Percentiles rank a stretch among this genome's conserved stretches.
Conservation (phyloP, 2,329 filamentous ascomycete genomes). For the Fusarium nygamai region DNA sequence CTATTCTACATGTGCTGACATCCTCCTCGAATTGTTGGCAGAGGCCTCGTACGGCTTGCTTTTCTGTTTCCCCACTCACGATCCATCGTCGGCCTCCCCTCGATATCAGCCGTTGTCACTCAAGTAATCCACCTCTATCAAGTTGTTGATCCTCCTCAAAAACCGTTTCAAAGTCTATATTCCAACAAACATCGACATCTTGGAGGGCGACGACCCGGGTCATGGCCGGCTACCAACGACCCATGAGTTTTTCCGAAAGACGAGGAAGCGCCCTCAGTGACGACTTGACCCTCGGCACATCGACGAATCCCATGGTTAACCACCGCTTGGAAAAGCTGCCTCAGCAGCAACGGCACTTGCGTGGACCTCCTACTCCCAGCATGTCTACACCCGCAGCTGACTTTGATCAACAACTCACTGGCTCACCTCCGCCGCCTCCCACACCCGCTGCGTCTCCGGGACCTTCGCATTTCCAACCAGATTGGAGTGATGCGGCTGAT, state of each 20-base stretch:
- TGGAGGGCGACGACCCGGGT: conserved; percentile 33
- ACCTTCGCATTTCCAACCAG: conserved; percentile 68
- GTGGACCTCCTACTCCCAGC: conserved; percentile 72
- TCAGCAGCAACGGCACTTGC: conserved; percentile 51
- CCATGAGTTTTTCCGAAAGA: conserved; percentile 69
- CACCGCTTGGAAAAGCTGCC: conserved; percentile 63
- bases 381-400: conserved; percentile 72
- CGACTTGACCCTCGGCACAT: conserved; percentile 65
- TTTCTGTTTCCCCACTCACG: conserved; percentile 29
- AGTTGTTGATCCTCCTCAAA: conserved; percentile 15
- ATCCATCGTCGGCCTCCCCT: conserved; percentile 29
- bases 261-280: conserved; percentile 68
- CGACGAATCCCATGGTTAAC: conserved; percentile 55
- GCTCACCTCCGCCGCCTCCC: conserved; percentile 71
- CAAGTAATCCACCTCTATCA: conserved; percentile 19
- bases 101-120: conserved; percentile 31
- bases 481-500: conserved; percentile 81
- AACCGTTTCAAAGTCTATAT: conserved; percentile 6
- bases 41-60: conserved; percentile 28
- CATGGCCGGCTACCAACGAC: conserved; percentile 55
- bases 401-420: conserved; percentile 69
- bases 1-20: conserved; percentile 39
- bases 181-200: conserved; percentile 7
- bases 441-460: conserved; percentile 74
- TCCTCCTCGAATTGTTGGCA: conserved; percentile 27